These are phyloP conservation scores for Epichloe sp. DNA, from an alignment of 2,329 filamentous ascomycete species.

Conservation along the genomic window DNA sequence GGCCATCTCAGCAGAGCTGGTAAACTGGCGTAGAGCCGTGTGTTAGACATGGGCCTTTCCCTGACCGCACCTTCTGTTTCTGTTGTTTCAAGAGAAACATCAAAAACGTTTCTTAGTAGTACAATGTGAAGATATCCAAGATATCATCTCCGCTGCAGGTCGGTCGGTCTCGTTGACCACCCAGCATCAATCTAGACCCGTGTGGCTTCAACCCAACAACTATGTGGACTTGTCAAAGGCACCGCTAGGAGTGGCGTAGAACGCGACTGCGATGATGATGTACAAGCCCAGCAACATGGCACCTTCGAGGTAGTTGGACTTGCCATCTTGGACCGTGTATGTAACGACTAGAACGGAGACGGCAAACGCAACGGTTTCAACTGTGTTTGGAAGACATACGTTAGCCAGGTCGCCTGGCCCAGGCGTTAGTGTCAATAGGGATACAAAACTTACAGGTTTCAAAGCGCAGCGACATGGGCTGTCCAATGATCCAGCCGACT, in stretches of 20 bases:
- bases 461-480: slow-evolving; percentile 67
- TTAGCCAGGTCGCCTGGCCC: neutral
- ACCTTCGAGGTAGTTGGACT: slow-evolving; percentile 73
- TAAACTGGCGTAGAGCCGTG: neutral
- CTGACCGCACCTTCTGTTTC: neutral
- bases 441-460: slow-evolving; percentile 39
- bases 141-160: too few relatives aligned
- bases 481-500: slow-evolving; percentile 62
- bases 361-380: slow-evolving; percentile 67
- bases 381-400: slow-evolving; percentile 17
- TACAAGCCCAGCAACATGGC: slow-evolving; percentile 50
- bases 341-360: slow-evolving; percentile 63
- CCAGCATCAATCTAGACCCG: neutral
- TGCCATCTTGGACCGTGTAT: slow-evolving; percentile 67
- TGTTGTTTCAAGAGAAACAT: neutral
- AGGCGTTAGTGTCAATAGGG: neutral
- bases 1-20: neutral
- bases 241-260: slow-evolving; percentile 40
- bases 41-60: neutral
- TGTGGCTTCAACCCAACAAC: neutral
- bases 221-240: slow-evolving; percentile 27
- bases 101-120: neutral
- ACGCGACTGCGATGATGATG: slow-evolving; percentile 46
- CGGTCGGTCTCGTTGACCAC: neutral
- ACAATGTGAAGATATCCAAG: neutral